Conservation (phyloP, 352 stramenopile species). For the Globisporangium middletonii region DNA sequence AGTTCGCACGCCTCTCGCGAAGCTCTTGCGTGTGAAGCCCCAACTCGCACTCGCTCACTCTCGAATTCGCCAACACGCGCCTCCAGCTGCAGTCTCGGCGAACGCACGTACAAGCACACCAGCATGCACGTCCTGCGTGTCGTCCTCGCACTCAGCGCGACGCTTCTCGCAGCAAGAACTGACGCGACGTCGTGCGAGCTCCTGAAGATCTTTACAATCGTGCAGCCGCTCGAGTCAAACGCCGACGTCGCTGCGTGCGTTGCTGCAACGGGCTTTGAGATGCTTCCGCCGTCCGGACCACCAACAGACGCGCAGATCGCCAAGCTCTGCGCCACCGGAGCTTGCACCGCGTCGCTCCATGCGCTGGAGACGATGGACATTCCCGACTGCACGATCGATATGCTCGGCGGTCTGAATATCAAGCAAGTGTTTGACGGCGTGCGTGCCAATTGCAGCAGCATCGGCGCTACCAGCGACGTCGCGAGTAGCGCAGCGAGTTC, state of each 20-base stretch:
- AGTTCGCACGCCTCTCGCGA: no score
- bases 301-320: conserved; percentile 26
- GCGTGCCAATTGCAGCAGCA: conserved; percentile 2
- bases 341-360: conserved; percentile 21
- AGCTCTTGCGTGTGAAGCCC: background rate
- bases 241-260: conserved; percentile 27
- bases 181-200: conserved; percentile 22
- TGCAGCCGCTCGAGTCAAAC: conserved; percentile 29
- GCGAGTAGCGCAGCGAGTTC: background rate
- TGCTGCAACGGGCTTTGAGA: conserved; percentile 24
- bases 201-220: conserved; percentile 27
- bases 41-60: conserved; percentile 3
- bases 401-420: conserved; percentile 39
- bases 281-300: conserved; percentile 20
- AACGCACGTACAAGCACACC: background rate
- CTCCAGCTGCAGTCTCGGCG: background rate
- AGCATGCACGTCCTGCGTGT: conserved; percentile 7
- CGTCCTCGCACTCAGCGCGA: background rate
- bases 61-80: conserved; percentile 1
- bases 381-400: conserved; percentile 33
- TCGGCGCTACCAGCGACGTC: background rate
- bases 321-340: conserved; percentile 21
- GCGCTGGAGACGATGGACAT: conserved; percentile 28
- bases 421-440: conserved; percentile 24
- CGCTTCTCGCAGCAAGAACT: conserved; percentile 5